phyloP scores from a whole-genome alignment of 805 yeast species.

The Saturnispora serradocipensis region DNA sequence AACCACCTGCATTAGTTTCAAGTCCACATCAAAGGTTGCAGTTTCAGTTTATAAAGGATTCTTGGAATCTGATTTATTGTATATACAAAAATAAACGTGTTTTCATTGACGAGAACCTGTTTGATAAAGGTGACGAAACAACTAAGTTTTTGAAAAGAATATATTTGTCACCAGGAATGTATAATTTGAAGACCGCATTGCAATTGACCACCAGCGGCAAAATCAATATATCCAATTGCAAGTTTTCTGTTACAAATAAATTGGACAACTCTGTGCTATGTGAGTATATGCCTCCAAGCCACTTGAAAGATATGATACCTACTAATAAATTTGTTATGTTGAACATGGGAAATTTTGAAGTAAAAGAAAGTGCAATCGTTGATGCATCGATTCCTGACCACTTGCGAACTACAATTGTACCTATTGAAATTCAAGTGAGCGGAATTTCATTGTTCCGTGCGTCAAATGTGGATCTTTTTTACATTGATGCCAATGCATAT shows the following conservation, averaged over 20 bases:
- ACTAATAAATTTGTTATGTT: constrained; percentile 39
- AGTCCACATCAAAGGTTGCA: constrained; percentile 16
- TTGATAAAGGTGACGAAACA: constrained; percentile 30
- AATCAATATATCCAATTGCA: constrained; percentile 49
- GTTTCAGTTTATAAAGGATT: constrained; percentile 35
- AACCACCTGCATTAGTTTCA: constrained; percentile 1
- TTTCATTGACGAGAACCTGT: constrained; percentile 37
- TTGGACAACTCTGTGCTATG: constrained; percentile 25
- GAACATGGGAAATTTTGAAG: constrained; percentile 39
- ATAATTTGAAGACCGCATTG: constrained; percentile 43
- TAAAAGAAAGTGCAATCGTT: not conserved
- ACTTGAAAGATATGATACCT: constrained; percentile 50
- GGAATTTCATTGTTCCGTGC: constrained; percentile 48
- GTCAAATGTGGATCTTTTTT: constrained; percentile 38
- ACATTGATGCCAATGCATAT: constrained; percentile 27
- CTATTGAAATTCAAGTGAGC: constrained; percentile 40
- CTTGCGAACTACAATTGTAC: not conserved
- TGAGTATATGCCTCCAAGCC: constrained; percentile 46
- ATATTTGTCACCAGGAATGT: constrained; percentile 40
- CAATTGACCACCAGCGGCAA: constrained; percentile 37
- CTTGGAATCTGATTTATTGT: constrained; percentile 47
- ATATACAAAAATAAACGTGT: constrained; percentile 43
- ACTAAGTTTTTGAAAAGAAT: constrained; percentile 27
- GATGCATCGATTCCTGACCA: not conserved
- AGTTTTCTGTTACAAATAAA: constrained; percentile 36